Conservation (phyloP, 1,139 yeast genomes). For the Geotrichum klebahnii region DNA sequence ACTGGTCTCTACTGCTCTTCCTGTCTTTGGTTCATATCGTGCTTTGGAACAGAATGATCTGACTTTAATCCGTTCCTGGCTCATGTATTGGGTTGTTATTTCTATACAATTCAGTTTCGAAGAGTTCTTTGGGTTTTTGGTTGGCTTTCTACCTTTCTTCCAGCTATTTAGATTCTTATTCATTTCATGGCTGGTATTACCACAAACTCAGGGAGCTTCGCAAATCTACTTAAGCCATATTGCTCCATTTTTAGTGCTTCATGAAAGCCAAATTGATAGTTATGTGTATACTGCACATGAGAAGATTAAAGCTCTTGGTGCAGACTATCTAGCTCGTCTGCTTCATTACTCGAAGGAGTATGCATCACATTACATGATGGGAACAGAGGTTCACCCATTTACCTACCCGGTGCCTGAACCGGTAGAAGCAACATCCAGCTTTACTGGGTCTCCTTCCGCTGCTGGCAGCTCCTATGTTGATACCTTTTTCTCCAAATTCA, state of each 20-base stretch:
- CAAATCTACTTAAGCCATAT: constrained; percentile 35
- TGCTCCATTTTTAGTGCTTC: constrained; percentile 36
- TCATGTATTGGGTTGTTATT: constrained; percentile 58
- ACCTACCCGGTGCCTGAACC: constrained; percentile 1
- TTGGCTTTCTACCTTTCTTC: constrained; percentile 50
- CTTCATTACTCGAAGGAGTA: constrained; percentile 17
- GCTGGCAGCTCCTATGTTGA: constrained; percentile 19
- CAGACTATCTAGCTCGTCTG: constrained; percentile 26
- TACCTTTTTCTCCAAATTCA: constrained; percentile 20
- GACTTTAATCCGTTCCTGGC: constrained; percentile 53
- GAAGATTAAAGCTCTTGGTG: constrained; percentile 28
- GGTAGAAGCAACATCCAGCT: background rate
- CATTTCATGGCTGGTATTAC: constrained; percentile 52
- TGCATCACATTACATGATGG: constrained; percentile 13
- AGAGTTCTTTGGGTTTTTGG: constrained; percentile 42
- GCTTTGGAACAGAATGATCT: constrained; percentile 50
- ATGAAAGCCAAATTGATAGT: constrained; percentile 36
- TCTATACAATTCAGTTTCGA: constrained; percentile 46
- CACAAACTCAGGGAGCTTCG: constrained; percentile 45
- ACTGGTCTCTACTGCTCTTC: constrained; percentile 47
- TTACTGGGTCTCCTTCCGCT: background rate
- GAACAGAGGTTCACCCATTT: constrained; percentile 17
- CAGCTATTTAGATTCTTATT: constrained; percentile 42
- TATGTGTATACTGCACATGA: constrained; percentile 28
- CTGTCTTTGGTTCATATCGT: constrained; percentile 54